Percentiles rank a stretch among this genome's conserved stretches.
Evolutionary conservation across 495 filamentous ascomycete species (phyloP).

Genomic region (Extremus antarcticus): DNA sequence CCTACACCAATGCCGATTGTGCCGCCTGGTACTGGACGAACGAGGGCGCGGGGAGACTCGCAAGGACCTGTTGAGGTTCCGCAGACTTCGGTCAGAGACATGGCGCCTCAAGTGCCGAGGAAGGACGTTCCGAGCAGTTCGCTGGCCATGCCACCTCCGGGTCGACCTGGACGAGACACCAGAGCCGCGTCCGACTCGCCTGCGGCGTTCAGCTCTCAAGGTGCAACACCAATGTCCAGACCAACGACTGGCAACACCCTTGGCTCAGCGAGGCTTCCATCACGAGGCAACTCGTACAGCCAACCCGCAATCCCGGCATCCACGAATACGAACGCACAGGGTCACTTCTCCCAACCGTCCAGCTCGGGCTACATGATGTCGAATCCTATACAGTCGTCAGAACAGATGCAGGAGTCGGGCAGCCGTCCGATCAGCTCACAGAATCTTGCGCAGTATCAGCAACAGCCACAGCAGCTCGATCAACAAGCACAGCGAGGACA

Average conservation of each 20-base stretch:
- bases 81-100: background rate
- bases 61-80: slow-evolving; percentile 38
- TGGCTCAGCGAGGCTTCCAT: slow-evolving; percentile 50
- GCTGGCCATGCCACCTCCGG: slow-evolving; percentile 35
- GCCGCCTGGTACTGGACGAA: slow-evolving; percentile 23
- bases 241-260: slow-evolving; percentile 78
- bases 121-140: slow-evolving; percentile 12
- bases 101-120: slow-evolving; percentile 3
- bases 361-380: slow-evolving; percentile 62
- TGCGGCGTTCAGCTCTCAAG: slow-evolving; percentile 28
- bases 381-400: slow-evolving; percentile 45
- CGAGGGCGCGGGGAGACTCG: slow-evolving; percentile 41
- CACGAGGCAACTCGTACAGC: slow-evolving; percentile 72
- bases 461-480: slow-evolving; percentile 33
- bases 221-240: slow-evolving; percentile 42
- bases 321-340: slow-evolving; percentile 82
- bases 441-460: slow-evolving; percentile 34
- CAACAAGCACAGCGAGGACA: slow-evolving; percentile 45
- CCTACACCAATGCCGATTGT: slow-evolving; percentile 25
- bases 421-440: slow-evolving; percentile 13
- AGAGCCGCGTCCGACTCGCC: slow-evolving; percentile 49
- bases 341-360: slow-evolving; percentile 74
- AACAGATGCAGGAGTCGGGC: background rate
- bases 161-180: slow-evolving; percentile 40
- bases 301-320: slow-evolving; percentile 80